Evolutionary conservation across 495 filamentous ascomycete species (phyloP), one percentile per base, ranked within the genome.

Genomic region (Lentithecium fluviatile): DNA sequence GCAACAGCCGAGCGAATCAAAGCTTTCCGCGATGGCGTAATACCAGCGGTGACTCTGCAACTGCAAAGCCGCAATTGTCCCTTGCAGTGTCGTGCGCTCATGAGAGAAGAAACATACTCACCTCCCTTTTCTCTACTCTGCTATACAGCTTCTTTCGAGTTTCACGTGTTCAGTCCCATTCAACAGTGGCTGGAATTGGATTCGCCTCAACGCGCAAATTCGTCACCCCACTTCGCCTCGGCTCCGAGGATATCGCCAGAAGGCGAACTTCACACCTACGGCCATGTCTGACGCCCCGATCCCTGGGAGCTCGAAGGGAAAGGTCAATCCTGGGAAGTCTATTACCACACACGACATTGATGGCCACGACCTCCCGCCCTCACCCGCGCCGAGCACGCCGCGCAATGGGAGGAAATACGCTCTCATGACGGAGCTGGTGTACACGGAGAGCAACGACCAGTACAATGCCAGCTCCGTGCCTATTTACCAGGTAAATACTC

Each of bases 381-480:
- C 95, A 0, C 94, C 94, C 2, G 90, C 94, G 15, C 94, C 94
- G 21, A 97, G 94, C 20, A 95, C 86, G 67, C 94, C 94, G 19
- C 84, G 85, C 68, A 84, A 83, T 68, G 91, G 91, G 34, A 82
- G 87, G 62, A 84, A 86, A 59, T 98, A 97, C 75, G 91, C 92
- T 47, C 82, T 97, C 58, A 92, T 92, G 40, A 98, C 94, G 7
- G 94, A 97, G 74, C 78, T 98, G 56, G 95, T 98, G 32, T 97
- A 91, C 71, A 97, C 93, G 38, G 94, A 98, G 60, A 81, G 88
- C 72, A 90, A 83, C 73, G 94, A 98, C 74, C 94, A 98, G 76
- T 96, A 97, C 77, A 91, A 93, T 73, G 83, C 94, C 45, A 94
- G 89, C 66, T 95, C 90, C 70, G 88, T 94, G 67, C 94, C 94